phyloP scores from a whole-genome alignment of 345 rosid genomes.

The Barbarea vulgaris region DNA sequence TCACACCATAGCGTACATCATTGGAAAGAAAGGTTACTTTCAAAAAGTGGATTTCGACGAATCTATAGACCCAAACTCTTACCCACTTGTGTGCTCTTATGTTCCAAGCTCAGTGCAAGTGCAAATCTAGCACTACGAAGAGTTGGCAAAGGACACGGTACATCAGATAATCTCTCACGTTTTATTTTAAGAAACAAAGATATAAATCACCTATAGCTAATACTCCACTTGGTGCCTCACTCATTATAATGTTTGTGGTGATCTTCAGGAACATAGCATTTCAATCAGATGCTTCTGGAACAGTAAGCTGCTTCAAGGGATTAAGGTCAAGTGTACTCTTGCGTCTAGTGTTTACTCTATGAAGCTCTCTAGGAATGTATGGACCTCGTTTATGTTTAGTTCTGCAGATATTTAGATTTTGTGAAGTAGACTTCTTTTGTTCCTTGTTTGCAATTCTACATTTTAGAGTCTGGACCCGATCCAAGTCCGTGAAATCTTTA shows the following conservation, averaged over 20 bases:
- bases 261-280: conserved; percentile 88
- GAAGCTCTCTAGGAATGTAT: conserved; percentile 3
- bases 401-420: conserved; percentile 11
- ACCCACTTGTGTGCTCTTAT: background rate
- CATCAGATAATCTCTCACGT: background rate
- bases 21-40: background rate
- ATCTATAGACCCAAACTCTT: too few relatives aligned
- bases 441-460: background rate
- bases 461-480: background rate
- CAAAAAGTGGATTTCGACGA: background rate
- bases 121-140: too few relatives aligned
- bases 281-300: conserved; percentile 82
- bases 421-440: background rate
- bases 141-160: conserved; percentile 89
- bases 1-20: background rate
- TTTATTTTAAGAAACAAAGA: background rate
- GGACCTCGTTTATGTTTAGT: conserved; percentile 7
- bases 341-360: background rate
- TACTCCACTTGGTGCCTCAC: background rate
- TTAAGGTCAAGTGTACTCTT: background rate
- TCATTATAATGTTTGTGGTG: background rate
- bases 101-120: background rate
- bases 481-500: background rate
- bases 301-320: conserved; percentile 37
- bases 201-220: background rate